Evolutionary conservation across 352 stramenopile genomes (phyloP), one percentile per base, ranked within the genome.

Genomic region (Globisporangium alternatum): DNA sequence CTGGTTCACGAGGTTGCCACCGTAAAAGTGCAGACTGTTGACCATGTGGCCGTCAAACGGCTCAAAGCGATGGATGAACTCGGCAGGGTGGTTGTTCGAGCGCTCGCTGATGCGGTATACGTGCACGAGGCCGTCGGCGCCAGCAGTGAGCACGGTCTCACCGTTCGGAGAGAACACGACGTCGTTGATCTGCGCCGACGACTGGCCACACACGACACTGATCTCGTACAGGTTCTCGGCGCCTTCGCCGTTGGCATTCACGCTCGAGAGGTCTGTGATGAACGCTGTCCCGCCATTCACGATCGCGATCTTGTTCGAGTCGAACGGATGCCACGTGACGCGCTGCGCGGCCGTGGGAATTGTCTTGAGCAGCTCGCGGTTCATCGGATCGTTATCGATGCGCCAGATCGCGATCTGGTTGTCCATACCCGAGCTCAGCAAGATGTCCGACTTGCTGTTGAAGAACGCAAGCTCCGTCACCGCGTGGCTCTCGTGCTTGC

Each of bases 381-480:
- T 84, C 80, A 95, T 83, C 17, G 84, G 80, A 25, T 93, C 82
- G 30, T 73, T 81, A 44, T 73, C 61, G 22, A 95, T 88, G n/a
- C 69, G 63, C 76, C 84, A 90, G 33, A 95, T 74, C 19, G 86
- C 81, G 60, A 95, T 88, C 60, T 87, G 73, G 55, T 91, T 82
- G 62, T 92, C 78, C 21, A 78, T 90, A 31, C 84, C 84, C 6
- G 78, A 70, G 22, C 78, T 90, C 17, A 93, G 48, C 22, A 92
- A 49, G 39, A 95, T 54, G 59, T 95, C 80, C 51, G 82, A 91
- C 56, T 82, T 81, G 57, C 67, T 76, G 58, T 76, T 80, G 58
- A 95, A 95, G 66, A 91, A 95, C 33, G 76, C 76, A 41, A 95
- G 70, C 56, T 95, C 86, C n/a, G 73, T 81, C 17, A 93, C 80